Evolutionary conservation across 1,284 basidiomycete genomes (phyloP).

Genomic region (Leccinum variabile): DNA sequence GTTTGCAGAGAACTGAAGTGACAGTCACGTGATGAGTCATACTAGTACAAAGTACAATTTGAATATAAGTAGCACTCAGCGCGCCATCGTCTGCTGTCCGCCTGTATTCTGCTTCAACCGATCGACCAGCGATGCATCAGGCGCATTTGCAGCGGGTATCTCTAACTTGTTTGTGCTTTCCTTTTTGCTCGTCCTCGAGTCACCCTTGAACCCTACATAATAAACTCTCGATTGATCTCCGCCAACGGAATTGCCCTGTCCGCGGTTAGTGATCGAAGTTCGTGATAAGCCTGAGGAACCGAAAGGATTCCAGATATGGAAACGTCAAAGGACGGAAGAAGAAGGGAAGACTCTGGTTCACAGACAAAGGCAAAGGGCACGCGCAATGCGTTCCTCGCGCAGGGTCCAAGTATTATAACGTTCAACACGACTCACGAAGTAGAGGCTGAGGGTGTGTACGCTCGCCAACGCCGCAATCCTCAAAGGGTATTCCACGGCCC

Average conservation of each 20-base stretch:
- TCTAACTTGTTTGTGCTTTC: constrained; percentile 64
- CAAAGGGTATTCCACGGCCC: constrained; percentile 74
- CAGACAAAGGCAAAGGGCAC: constrained; percentile 2
- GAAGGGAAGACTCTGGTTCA: not conserved
- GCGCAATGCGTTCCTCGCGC: constrained; percentile 15
- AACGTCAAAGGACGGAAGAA: constrained; percentile 21
- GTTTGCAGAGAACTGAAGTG: too few relatives aligned
- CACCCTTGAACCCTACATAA: constrained; percentile 81
- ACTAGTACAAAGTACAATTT: not conserved
- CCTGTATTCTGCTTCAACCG: constrained; percentile 55
- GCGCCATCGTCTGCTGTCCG: constrained; percentile 32
- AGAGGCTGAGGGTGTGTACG: constrained; percentile 69
- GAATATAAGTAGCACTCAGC: constrained; percentile 13
- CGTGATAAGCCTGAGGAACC: constrained; percentile 16
- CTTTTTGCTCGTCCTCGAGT: constrained; percentile 54
- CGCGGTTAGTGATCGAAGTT: constrained; percentile 6
- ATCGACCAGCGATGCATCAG: constrained; percentile 66
- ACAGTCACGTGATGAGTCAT: not conserved
- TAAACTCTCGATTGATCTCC: constrained; percentile 66
- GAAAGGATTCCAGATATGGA: constrained; percentile 22
- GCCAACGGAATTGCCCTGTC: constrained; percentile 64
- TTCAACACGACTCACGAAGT: constrained; percentile 59
- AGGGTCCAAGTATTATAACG: not conserved
- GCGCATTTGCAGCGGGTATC: constrained; percentile 68
- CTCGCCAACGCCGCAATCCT: constrained; percentile 73